Percentiles rank a stretch among this genome's conserved stretches.
These are phyloP conservation scores for Blastobotrys niveus DNA, from an alignment of 1,139 yeast species.

Conservation along the genomic window DNA sequence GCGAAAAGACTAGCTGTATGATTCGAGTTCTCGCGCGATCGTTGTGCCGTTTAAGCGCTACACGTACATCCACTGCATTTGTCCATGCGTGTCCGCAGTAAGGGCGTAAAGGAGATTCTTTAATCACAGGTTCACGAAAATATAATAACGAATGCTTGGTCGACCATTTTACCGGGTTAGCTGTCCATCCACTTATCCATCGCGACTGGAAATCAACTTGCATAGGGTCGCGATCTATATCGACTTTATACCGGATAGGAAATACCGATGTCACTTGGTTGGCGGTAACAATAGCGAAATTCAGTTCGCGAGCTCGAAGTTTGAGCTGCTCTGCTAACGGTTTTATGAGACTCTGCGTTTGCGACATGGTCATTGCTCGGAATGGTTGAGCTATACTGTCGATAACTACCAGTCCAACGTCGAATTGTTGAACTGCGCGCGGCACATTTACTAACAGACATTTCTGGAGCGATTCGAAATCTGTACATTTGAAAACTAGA, in stretches of 20 bases:
- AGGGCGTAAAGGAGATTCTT: constrained; percentile 40
- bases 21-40: constrained; percentile 28
- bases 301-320: constrained; percentile 43
- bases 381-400: constrained; percentile 88
- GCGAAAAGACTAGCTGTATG: constrained; percentile 39
- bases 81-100: constrained; percentile 45
- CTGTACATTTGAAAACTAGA: constrained; percentile 58
- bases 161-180: constrained; percentile 17
- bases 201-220: constrained; percentile 62
- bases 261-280: constrained; percentile 71
- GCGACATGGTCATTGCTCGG: constrained; percentile 47
- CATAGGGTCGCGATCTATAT: constrained; percentile 21
- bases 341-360: constrained; percentile 2
- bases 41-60: constrained; percentile 36
- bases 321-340: constrained; percentile 33
- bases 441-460: constrained; percentile 70
- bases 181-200: constrained; percentile 71
- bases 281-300: constrained; percentile 62
- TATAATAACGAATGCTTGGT: constrained; percentile 3
- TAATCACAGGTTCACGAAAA: constrained; percentile 23
- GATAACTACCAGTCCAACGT: constrained; percentile 53
- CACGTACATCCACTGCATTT: constrained; percentile 37
- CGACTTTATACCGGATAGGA: constrained; percentile 21
- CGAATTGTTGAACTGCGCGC: constrained; percentile 38
- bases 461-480: constrained; percentile 66